Evolutionary conservation across 768 basidiomycete genomes (phyloP).

Genomic region (Boletales sp.): DNA sequence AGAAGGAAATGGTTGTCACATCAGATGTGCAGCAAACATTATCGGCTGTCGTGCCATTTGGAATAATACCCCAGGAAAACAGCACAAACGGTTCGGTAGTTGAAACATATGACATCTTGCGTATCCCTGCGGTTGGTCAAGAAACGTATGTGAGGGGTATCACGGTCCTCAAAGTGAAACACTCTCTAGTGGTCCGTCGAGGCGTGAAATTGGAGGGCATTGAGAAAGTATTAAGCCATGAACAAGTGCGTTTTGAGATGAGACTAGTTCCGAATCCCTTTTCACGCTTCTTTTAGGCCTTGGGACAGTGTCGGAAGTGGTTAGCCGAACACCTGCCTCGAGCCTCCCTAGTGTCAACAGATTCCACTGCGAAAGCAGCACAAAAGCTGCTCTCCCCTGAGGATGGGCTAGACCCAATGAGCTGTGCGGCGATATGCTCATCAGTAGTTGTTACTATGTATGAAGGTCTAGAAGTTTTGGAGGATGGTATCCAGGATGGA

Average conservation of each 20-base stretch:
- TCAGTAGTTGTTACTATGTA: conserved; percentile 58
- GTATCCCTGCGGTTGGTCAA: conserved; percentile 35
- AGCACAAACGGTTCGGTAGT: conserved; percentile 68
- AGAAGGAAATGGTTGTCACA: not conserved
- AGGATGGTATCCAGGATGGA: conserved; percentile 61
- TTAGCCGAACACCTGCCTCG: conserved; percentile 49
- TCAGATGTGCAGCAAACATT: conserved; percentile 60
- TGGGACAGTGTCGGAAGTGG: conserved; percentile 76
- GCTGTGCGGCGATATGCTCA: conserved; percentile 75
- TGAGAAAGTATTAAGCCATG: conserved; percentile 66
- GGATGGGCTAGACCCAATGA: conserved; percentile 38
- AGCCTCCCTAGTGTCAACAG: conserved; percentile 50
- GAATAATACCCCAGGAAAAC: conserved; percentile 80
- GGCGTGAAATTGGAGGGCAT: conserved; percentile 58
- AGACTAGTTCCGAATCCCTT: not conserved
- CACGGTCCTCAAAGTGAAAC: conserved; percentile 56
- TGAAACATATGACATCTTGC: conserved; percentile 70
- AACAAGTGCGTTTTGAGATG: conserved; percentile 52
- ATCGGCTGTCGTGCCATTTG: conserved; percentile 41
- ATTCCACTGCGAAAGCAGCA: conserved; percentile 75
- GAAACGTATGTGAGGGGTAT: conserved; percentile 57
- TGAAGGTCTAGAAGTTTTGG: conserved; percentile 57
- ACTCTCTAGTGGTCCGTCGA: conserved; percentile 62
- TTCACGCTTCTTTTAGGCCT: conserved; percentile 45
- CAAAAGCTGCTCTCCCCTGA: conserved; percentile 31